Base-by-base conservation (phyloP, 2,329 filamentous ascomycete species). In the Pseudocercospora macadamiae region DNA sequence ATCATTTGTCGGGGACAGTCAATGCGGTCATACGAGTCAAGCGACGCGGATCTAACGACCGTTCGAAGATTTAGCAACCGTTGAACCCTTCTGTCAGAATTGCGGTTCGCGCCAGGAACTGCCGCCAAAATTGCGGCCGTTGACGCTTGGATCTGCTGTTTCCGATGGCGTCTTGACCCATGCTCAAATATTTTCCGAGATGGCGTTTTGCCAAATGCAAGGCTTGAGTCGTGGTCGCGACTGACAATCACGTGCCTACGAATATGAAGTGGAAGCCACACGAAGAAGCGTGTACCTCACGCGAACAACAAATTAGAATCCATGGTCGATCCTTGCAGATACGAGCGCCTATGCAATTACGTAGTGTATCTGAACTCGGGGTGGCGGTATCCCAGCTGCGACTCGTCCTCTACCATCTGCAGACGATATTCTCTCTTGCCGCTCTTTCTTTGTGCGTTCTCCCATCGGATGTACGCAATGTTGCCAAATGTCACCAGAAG, bases 401-500 rank as follows among this genome's bases (percentile, higher is more conserved):
- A 67, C 8, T 57, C 57, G 34, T 71, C 64, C 51, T 73, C 68
- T 2, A 64, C 61, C 23, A 69, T 62, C 21, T 67, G 54, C 12
- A 80, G 65, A 44, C 75, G 67, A 30, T 73, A 57, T 55, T 79
- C 71, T 21, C 77, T 68, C 47, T 73, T 72, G 4, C 77, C 78
- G 3, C 60, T 63, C n/a, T 71, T 70, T 25, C 77, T 64, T 23
- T 49, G 52, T 30, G 57, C 64, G 58, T 79, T 80, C 65, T 80
- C 77, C 73, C 73, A 76, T 19, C 63, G 64, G 44, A 75, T 72
- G 62, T 80, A 80, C 4, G 67, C 25, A 25, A 79, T 75, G 32
- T 72, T 73, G 4, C 60, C 63, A 19, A 64, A 45, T 4, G 73
- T 70, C 36, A 73, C 58, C 8, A 74, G 65, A 4, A 75, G 55